Percentiles rank a stretch among this genome's conserved stretches.
Evolutionary conservation across 164 flowering plant genomes (phyloP).

Genomic region (Platanus orientalis): DNA sequence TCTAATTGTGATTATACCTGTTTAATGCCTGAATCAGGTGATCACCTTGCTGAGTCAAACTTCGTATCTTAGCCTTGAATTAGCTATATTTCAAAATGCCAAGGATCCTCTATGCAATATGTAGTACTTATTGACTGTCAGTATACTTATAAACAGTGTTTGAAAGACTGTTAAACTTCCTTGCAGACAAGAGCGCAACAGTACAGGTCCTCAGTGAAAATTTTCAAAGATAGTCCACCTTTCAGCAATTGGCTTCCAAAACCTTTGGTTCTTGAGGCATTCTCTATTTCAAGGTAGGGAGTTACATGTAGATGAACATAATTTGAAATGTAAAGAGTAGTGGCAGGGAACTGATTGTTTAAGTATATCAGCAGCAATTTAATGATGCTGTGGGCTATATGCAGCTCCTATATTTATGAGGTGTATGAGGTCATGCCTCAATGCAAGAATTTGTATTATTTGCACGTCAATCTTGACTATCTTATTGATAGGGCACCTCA

Average conservation of each 20-base stretch:
- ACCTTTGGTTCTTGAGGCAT: slow-evolving; percentile 33
- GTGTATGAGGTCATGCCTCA: not conserved
- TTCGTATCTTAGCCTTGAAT: not conserved
- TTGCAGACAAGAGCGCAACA: slow-evolving; percentile 56
- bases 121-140: not conserved
- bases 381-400: not conserved
- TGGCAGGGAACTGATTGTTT: not conserved
- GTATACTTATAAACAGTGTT: not conserved
- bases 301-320: not conserved
- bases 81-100: not conserved
- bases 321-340: not conserved
- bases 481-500: not conserved
- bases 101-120: not conserved
- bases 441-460: not conserved
- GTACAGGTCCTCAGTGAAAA: slow-evolving; percentile 37
- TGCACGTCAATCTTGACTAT: not conserved
- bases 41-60: not conserved
- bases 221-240: slow-evolving; percentile 46
- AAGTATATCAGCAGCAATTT: no score
- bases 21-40: not conserved
- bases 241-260: slow-evolving; percentile 61
- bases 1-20: not conserved
- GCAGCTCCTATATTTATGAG: no score
- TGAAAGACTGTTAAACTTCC: not conserved
- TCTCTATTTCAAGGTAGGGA: slow-evolving; percentile 17